phyloP scores from a whole-genome alignment of 2,329 filamentous ascomycete genomes.

The Colletotrichum melonis region DNA sequence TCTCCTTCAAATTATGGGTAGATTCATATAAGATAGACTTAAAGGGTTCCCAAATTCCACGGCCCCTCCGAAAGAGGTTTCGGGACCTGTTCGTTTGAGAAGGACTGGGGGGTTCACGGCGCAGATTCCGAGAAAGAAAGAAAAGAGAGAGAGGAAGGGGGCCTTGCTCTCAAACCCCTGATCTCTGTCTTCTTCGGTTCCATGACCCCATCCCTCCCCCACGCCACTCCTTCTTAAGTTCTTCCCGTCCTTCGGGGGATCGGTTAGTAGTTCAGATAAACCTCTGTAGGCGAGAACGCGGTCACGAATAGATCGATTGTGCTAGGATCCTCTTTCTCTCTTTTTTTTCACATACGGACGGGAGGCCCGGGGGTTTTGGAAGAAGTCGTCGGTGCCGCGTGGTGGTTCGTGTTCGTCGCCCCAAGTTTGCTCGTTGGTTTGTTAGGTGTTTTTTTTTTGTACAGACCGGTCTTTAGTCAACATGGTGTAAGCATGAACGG shows the following conservation, averaged over 20 bases:
- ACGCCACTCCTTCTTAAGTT: background rate
- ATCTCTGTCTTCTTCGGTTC: background rate
- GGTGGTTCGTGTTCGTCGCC: background rate
- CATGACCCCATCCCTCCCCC: background rate
- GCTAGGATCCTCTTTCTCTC: background rate
- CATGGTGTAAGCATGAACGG: background rate
- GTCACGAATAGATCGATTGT: background rate
- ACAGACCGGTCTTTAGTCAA: background rate
- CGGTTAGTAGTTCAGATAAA: background rate
- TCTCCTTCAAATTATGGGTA: background rate
- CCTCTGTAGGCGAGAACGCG: background rate
- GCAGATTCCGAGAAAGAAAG: constrained; percentile 4
- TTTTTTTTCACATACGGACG: background rate
- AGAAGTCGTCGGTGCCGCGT: background rate
- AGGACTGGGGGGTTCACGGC: constrained; percentile 6
- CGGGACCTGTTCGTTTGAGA: constrained; percentile 19
- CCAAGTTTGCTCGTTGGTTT: background rate
- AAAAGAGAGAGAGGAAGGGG: background rate
- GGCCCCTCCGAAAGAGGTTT: constrained; percentile 1
- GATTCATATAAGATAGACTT: too few species aligned
- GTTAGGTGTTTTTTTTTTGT: too few species aligned
- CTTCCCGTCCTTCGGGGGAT: too few species aligned
- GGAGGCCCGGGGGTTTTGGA: background rate
- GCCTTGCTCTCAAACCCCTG: background rate
- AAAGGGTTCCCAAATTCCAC: too few species aligned